Conservation (phyloP, 805 yeast species). For the Candida bentonensis region DNA sequence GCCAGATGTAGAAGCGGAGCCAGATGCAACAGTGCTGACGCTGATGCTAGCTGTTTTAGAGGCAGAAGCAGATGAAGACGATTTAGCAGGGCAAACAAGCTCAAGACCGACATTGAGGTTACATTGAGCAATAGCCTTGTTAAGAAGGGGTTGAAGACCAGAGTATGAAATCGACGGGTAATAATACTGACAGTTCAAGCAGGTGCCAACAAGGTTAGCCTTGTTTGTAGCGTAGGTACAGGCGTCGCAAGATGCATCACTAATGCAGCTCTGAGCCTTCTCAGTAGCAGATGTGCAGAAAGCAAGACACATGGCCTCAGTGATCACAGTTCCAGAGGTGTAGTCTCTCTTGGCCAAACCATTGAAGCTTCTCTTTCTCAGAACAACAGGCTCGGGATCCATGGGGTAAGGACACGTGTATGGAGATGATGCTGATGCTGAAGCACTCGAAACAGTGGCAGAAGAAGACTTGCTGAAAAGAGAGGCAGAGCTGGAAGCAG, state of each 20-base stretch:
- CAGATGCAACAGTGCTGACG: too few species aligned
- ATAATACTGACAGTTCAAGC: not conserved
- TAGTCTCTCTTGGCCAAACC: not conserved
- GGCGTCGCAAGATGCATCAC: not conserved
- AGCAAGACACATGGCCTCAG: not conserved
- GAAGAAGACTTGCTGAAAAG: too few species aligned
- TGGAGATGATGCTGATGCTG: slow-evolving; percentile 10
- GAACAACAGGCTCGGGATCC: not conserved
- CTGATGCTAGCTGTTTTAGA: not conserved
- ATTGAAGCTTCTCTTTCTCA: too few species aligned
- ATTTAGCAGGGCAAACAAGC: not conserved
- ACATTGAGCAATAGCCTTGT: slow-evolving; percentile 1
- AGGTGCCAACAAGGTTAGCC: not conserved
- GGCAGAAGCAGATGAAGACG: not conserved
- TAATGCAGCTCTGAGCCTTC: not conserved
- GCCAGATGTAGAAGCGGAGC: too few species aligned
- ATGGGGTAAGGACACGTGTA: not conserved
- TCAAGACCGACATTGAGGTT: not conserved
- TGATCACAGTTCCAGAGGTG: not conserved
- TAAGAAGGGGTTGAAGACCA: not conserved
- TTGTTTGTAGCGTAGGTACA: not conserved
- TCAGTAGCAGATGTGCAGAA: not conserved
- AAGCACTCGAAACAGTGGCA: too few species aligned
- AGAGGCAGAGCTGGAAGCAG: too few species aligned
- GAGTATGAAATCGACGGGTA: not conserved